Conservation (phyloP, 2,329 filamentous ascomycete genomes). For the Setomelanomma holmii region DNA sequence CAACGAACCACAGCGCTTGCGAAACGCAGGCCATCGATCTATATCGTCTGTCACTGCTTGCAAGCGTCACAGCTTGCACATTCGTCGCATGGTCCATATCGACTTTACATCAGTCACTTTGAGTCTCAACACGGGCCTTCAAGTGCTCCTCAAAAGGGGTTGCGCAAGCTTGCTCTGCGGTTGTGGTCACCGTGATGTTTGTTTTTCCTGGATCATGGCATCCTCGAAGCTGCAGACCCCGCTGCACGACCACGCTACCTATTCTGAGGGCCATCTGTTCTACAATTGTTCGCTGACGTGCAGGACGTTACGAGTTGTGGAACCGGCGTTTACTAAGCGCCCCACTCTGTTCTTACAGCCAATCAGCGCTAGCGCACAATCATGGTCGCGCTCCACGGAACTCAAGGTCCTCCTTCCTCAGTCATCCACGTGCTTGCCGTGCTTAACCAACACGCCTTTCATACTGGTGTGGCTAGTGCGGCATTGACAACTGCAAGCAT, state of each 20-base stretch:
- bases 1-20: not conserved
- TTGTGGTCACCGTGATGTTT: not conserved
- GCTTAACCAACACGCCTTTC: not conserved
- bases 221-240: conserved; percentile 4
- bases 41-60: not conserved
- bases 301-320: conserved; percentile 4
- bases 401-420: too few relatives aligned
- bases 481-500: too few relatives aligned
- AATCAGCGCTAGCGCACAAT: too few relatives aligned
- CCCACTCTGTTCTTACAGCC: conserved; percentile 3
- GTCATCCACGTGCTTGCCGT: too few relatives aligned
- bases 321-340: conserved; percentile 23
- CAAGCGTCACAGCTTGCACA: not conserved
- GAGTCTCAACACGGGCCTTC: not conserved
- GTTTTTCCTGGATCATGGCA: not conserved
- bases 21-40: not conserved
- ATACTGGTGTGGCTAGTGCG: not conserved
- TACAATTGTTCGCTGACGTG: conserved; percentile 7
- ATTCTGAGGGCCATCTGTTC: conserved; percentile 11
- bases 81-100: not conserved
- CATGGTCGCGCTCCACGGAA: too few relatives aligned
- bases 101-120: not conserved
- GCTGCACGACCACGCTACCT: not conserved
- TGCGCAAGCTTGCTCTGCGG: not conserved
- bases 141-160: not conserved